Evolutionary conservation across 164 flowering plant species (phyloP), one percentile per base, ranked within the genome.

Genomic region (Macadamia integrifolia): DNA sequence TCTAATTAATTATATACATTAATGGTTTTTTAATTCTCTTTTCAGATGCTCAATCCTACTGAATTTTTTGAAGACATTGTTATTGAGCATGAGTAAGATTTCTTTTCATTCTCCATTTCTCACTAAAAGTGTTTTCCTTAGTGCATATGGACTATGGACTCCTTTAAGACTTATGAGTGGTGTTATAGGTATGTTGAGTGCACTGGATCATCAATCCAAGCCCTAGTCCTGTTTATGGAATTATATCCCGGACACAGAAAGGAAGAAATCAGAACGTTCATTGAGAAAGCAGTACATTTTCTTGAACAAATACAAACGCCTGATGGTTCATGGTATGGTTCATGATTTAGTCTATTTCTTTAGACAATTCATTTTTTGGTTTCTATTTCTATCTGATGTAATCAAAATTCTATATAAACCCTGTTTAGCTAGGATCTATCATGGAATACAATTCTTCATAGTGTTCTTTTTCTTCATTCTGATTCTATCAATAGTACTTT

Each of bases 171-270:
- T 59, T 11, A 59, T 29, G 11, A 18, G 17, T 59, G 40, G 12
- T 29, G 10, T 29, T 46, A 31, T 61, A 82, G 85, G 74, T 80
- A 80, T 42, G 85, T 80, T 4, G 85, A 82, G 60, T 82, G 85
- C 76, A 80, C 85, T 61, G 44, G 75, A 4, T 74, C 85, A 15
- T 78, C 76, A 56, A 68, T 82, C 31, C 78, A 80, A 69, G 80
- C 68, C 10, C 66, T 82, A 17, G 61, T 64, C 17, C 66, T 76
- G 9, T 82, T 82, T 49, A 80, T 61, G 58, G 78, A 78, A 50
- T 64, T 82, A 48, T 46, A 82, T 60, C 80, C 85, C 0, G 42
- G 49, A 9, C 80, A 82, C 40, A 52, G 80, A 14, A 61, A 43
- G 48, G 72, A 66, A 32, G 83, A 80, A 67, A 78, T 82, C 23